These are phyloP conservation scores for Colletotrichum phormii DNA, from an alignment of 2,329 filamentous ascomycete genomes.

Conservation along the genomic window DNA sequence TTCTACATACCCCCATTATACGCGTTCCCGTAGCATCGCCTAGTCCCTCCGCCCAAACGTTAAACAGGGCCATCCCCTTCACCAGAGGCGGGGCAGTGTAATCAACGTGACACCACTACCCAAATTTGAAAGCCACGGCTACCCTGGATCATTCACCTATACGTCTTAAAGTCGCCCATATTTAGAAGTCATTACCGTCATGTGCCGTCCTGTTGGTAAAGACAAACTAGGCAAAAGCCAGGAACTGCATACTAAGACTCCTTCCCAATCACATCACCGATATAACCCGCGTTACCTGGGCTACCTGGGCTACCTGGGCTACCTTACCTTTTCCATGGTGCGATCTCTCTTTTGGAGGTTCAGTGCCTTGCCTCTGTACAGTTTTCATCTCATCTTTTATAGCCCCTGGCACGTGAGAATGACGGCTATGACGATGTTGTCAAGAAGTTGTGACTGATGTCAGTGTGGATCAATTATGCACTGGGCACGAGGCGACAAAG, in stretches of 20 bases:
- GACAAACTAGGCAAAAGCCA: neutral
- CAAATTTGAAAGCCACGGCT: slow-evolving; percentile 20
- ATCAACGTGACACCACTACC: slow-evolving; percentile 26
- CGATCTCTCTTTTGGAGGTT: neutral
- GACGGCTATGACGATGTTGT: slow-evolving; percentile 18
- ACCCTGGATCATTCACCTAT: neutral
- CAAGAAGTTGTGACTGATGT: slow-evolving; percentile 1
- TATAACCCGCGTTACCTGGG: slow-evolving; percentile 19
- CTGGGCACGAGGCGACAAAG: neutral
- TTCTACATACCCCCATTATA: neutral
- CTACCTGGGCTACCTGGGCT: slow-evolving; percentile 29
- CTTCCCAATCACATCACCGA: neutral
- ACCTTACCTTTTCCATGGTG: neutral
- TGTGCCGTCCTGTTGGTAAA: slow-evolving; percentile 1
- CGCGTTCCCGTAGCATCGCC: neutral
- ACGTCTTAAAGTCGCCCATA: slow-evolving; percentile 1
- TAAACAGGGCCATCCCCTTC: slow-evolving; percentile 28
- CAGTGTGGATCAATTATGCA: neutral
- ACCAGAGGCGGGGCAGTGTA: slow-evolving; percentile 21
- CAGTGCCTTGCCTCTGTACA: slow-evolving; percentile 6
- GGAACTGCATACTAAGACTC: neutral
- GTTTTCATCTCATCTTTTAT: slow-evolving; percentile 13
- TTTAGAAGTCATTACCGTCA: slow-evolving; percentile 14
- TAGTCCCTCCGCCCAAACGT: neutral
- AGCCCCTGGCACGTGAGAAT: slow-evolving; percentile 22